These are phyloP conservation scores for Claviceps sp. DNA, from an alignment of 2,329 filamentous ascomycete genomes.

Conservation along the genomic window DNA sequence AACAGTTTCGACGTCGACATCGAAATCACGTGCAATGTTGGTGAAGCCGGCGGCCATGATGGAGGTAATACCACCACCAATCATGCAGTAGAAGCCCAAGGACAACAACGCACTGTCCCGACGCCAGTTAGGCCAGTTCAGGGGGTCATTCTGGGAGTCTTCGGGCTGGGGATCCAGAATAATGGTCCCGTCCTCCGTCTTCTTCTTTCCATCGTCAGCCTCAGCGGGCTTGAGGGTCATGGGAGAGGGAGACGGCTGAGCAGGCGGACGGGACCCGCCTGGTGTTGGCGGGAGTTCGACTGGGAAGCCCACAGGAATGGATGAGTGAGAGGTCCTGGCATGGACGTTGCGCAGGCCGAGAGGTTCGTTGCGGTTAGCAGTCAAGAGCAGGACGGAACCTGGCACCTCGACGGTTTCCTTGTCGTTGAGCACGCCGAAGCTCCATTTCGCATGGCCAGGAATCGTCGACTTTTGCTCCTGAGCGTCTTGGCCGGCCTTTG, in stretches of 20 bases:
- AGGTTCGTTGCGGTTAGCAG: slow-evolving; percentile 9
- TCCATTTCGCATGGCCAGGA: slow-evolving; percentile 5
- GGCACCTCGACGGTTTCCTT: slow-evolving; percentile 6
- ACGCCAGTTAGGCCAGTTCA: slow-evolving; percentile 81
- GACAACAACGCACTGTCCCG: slow-evolving; percentile 69
- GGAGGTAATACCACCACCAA: slow-evolving; percentile 86
- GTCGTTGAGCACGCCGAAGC: slow-evolving; percentile 7
- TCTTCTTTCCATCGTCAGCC: slow-evolving; percentile 45
- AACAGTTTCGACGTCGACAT: slow-evolving; percentile 57
- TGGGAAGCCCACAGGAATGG: slow-evolving; percentile 33
- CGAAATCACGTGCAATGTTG: slow-evolving; percentile 53
- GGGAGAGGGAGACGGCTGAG: slow-evolving; percentile 4
- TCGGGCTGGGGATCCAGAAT: slow-evolving; percentile 88
- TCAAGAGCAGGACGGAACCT: slow-evolving; percentile 10
- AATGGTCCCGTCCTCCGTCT: slow-evolving; percentile 66
- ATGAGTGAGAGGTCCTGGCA: slow-evolving; percentile 24
- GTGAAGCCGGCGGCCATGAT: slow-evolving; percentile 82
- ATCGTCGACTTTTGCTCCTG: background rate
- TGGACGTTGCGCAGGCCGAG: slow-evolving; percentile 7
- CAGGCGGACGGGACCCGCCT: slow-evolving; percentile 11
- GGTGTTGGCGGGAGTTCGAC: slow-evolving; percentile 21
- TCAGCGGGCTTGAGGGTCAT: slow-evolving; percentile 6
- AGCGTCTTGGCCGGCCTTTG: background rate
- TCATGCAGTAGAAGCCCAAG: slow-evolving; percentile 81
- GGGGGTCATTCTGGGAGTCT: slow-evolving; percentile 75